Base-by-base conservation (phyloP, 768 basidiomycete species). In the Auriscalpium vulgare region DNA sequence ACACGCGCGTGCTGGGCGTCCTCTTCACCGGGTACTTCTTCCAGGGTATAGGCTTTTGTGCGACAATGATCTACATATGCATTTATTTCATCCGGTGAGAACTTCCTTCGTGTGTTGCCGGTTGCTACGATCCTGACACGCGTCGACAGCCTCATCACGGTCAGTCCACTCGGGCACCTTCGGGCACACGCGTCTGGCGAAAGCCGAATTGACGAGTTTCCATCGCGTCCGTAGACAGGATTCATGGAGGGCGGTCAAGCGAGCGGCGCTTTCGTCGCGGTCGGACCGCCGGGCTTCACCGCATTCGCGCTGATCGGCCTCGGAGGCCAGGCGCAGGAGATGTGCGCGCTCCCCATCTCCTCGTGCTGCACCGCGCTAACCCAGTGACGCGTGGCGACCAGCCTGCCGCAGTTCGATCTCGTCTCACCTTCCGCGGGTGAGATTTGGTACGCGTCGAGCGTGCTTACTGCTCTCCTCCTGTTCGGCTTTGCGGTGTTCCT, bases 21-120 rank as follows among this genome's bases (percentile, higher is more conserved):
- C 67, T 78, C 14, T 64, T 77, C 47, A 62, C 65, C 2, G 74
- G 74, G 8, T 78, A 79, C 66, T 75, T 75, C 65, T 79, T 78
- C 66, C 77, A 78, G 70, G 77, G 75, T 69, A 13, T 54, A 44
- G 75, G 77, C 8, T 76, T 75, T 66, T 78, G 77, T 66, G 73
- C 77, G 70, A 76, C 76, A 10, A 75, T 76, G 63, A 74, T 77
- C 62, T 78, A 79, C 56, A 72, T 79, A 38, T 75, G 75, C 62
- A 76, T 78, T 38, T 79, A 78, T 56, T 67, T 79, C 52, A 71
- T 77, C 49, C 69, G 75, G 71, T 74, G 48, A 17, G 72, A 38
- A 36, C 14, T 35, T 37, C 40, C 37, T 55, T 35, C 17, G 21
- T 14, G 45, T 2, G 50, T 61, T 19, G 40, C 34, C 14, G 2